Evolutionary conservation across 176 grass and related monocot species (phyloP), one percentile per base, ranked within the genome.

Genomic region (Hordeum marinum): DNA sequence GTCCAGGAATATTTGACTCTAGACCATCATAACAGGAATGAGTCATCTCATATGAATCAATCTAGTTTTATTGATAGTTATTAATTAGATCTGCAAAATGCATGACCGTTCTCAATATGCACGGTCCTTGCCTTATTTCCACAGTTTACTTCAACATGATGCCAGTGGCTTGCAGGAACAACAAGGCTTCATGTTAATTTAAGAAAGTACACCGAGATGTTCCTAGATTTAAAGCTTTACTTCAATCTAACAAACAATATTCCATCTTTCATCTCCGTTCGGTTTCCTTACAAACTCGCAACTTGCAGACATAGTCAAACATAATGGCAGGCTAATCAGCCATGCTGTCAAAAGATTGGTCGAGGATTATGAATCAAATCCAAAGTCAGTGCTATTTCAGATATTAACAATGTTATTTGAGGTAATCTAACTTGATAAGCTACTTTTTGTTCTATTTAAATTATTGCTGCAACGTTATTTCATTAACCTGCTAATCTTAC

Each of bases 391-490:
- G 78, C 85, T 75, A 26, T 87, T 95, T 94, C 89, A 98, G 83
- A 91, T 98, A 77, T 83, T 98, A 68, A 81, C 88, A 74, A 84
- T 95, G 85, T 75, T 95, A 24, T 98, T 98, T 83, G 91, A 98
- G 96, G 96, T 98, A 95, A 85, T 63, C n/a, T 72, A 55, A 27
- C 21, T 84, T 69, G 62, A 52, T 81, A 21, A 10, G 26, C 43
- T 37, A 26, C 7, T 64, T 63, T 32, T 71, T 31, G 1, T 32
- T 68, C 58, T 78, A 31, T 52, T 60, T 60, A n/a, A 59, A 23
- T 75, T 63, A 27, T 48, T 63, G 26, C 67, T 79, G 79, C 79
- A 66, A 2, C 36, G 7, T 88, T 82, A 50, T 82, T 82, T 79
- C 13, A 60, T 88, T 45, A 65, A 72, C 59, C 42, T 35, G 29